Evolutionary conservation across 139 green algal species (phyloP), one percentile per base, ranked within the genome.

Genomic region (Coelastrella sp.): DNA sequence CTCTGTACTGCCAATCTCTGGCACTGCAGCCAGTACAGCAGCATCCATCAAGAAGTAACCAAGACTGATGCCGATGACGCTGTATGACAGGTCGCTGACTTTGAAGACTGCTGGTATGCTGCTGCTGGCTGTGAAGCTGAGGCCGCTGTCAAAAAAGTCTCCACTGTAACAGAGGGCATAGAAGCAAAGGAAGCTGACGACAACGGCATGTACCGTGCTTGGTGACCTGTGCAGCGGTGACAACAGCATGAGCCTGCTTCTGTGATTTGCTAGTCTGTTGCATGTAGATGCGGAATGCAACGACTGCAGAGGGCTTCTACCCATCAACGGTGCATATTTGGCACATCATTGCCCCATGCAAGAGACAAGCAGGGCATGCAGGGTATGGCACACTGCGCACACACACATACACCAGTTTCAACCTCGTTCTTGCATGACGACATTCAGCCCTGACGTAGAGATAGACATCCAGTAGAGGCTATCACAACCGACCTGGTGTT

Each of bases 151-250:
- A 27, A 83, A 83, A 57, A 75, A 74, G 8, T 76, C 40, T 30
- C 60, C 62, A 21, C 60, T 84, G 78, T 63, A 84, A 27, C 60
- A 75, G 30, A 84, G 78, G 7, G 60, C 62, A n/a, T 40, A 84
- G 21, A 76, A 25, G 43, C 78, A 84, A 30, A 84, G 62, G 8
- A 40, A 50, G 5, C 27, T 76, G 62, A 63, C 27, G 5, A 76
- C 21, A 13, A 84, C 37, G 41, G 60, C 60, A 41, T 84, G 78
- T 7, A 84, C 3, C n/a, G 60, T 76, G 30, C 78, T 76, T 17
- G 78, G 78, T 53, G 57, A 38, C 35, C 75, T 82, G 53, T 8
- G 71, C 23, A 25, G 11, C 4, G 5, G 40, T 23, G 43, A 9
- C 2, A 27, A 21, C 53, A 64, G 53, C 19, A n/a, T 6, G 53